Base-by-base conservation (phyloP, 2,329 filamentous ascomycete species). In the Ophiosphaerella narmari region DNA sequence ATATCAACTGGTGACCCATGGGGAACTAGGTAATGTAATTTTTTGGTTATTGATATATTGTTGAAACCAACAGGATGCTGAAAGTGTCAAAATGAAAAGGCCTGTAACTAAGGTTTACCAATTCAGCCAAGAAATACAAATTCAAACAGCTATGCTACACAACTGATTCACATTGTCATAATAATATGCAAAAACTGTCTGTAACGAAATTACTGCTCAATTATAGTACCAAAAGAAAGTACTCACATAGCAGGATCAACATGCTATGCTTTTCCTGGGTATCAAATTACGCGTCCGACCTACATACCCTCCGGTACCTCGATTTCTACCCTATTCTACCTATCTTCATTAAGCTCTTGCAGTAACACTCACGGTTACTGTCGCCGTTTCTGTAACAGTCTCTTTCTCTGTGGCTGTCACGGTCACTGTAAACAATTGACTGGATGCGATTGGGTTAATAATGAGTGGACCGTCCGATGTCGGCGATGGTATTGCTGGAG, bases 341-440 rank as follows among this genome's bases (percentile, higher is more conserved):
- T 16, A 12, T 18, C 21, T 33, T n/a, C 9, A 16, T 12, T 40
- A 5, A 16, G 12, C 7, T 36, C 16, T 37, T 21, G 37, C 37
- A 14, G 14, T 48, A 13, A 60, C 59, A 24, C 59, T 63, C 13
- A 62, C 65, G 32, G 57, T 66, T 7, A 60, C 58, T 14, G 59
- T 65, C 2, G 49, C 52, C 2, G 68, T 72, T 36, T 59, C 64
- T 1, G 57, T 67, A 1, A 65, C 57, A 0, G 65, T 73, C 38
- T 68, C 68, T 44, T 60, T 70, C 48, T 63, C 64, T 9, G 62
- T 72, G 33, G 59, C 60, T 12, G 68, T 71, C 8, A 62, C 65
- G 1, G 70, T 72, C 13, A 73, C 55, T 0, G 68, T 71, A n/a
- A 72, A 70, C 0, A 71, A 54, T 48, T 70, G 67, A 37, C 58